These are phyloP conservation scores for Chalaropsis ovoidea DNA, from an alignment of 2,329 filamentous ascomycete species.

Conservation along the genomic window DNA sequence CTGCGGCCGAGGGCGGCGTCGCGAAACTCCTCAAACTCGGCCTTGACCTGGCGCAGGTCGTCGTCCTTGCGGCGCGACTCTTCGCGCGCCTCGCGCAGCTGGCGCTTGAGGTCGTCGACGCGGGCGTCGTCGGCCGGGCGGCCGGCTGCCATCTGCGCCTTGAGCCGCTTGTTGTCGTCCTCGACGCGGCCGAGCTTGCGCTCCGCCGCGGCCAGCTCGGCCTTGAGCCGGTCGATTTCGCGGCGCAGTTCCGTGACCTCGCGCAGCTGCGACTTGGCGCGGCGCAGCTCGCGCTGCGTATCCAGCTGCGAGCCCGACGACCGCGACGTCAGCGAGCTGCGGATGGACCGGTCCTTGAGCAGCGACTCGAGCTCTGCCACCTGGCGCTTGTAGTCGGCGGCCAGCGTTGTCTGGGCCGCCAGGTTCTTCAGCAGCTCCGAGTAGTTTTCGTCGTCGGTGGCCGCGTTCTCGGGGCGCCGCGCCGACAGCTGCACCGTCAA, in stretches of 20 bases:
- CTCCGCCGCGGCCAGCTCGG: slow-evolving; percentile 41
- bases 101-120: slow-evolving; percentile 25
- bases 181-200: slow-evolving; percentile 35
- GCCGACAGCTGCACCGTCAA: slow-evolving; percentile 38
- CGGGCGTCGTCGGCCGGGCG: slow-evolving; percentile 25
- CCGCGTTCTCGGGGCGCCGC: background rate
- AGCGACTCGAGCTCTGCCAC: slow-evolving; percentile 49
- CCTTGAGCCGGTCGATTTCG: slow-evolving; percentile 45
- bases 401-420: slow-evolving; percentile 47
- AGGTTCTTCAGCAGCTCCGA: slow-evolving; percentile 44
- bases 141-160: slow-evolving; percentile 25
- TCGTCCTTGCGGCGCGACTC: slow-evolving; percentile 41
- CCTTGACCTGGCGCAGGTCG: slow-evolving; percentile 40
- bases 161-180: slow-evolving; percentile 32
- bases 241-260: slow-evolving; percentile 44
- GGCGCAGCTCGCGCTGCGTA: slow-evolving; percentile 44
- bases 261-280: slow-evolving; percentile 44
- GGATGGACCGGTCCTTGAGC: slow-evolving; percentile 37
- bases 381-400: slow-evolving; percentile 48
- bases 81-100: slow-evolving; percentile 38
- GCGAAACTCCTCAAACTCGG: slow-evolving; percentile 47
- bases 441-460: slow-evolving; percentile 36
- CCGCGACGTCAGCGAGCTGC: slow-evolving; percentile 38
- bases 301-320: slow-evolving; percentile 45
- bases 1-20: slow-evolving; percentile 45